phyloP scores from a whole-genome alignment of 768 basidiomycete genomes.

The Tricholoma saponaceum region DNA sequence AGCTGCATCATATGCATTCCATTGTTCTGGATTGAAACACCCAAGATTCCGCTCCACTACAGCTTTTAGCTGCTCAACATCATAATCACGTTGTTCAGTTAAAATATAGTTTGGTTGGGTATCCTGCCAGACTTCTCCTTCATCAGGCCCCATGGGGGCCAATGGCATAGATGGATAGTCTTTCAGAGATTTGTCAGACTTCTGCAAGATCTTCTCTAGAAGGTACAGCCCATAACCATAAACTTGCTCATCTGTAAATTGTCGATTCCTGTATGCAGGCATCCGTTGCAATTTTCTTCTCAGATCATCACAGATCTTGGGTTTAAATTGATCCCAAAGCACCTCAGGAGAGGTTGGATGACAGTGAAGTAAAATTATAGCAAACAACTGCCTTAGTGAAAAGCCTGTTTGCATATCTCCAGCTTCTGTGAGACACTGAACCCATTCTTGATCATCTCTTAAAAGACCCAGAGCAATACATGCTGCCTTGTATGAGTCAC shows the following conservation, averaged over 20 bases:
- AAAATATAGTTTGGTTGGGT: too few relatives aligned
- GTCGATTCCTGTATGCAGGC: constrained; percentile 7
- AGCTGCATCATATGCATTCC: too few relatives aligned
- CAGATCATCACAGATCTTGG: constrained; percentile 41
- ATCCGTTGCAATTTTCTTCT: constrained; percentile 11
- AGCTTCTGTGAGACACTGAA: constrained; percentile 35
- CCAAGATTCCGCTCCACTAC: constrained; percentile 31
- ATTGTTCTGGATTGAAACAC: too few relatives aligned
- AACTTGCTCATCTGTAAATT: constrained; percentile 24
- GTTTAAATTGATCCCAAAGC: constrained; percentile 34
- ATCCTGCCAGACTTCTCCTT: too few relatives aligned
- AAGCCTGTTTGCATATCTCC: constrained; percentile 31
- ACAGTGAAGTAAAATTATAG: constrained; percentile 4
- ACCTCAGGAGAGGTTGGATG: constrained; percentile 24
- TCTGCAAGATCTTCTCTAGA: constrained; percentile 12
- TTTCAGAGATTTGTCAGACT: constrained; percentile 17
- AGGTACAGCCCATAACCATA: constrained; percentile 39
- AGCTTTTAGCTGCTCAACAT: constrained; percentile 16
- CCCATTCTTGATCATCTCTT: constrained; percentile 45
- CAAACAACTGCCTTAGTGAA: constrained; percentile 33
- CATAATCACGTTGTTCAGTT: too few relatives aligned
- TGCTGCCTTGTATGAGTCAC: constrained; percentile 14
- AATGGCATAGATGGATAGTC: constrained; percentile 30
- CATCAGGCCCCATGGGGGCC: too few relatives aligned
- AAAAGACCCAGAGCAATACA: constrained; percentile 39